Conservation (phyloP, 768 basidiomycete species). For the Collybiopsis confluens region DNA sequence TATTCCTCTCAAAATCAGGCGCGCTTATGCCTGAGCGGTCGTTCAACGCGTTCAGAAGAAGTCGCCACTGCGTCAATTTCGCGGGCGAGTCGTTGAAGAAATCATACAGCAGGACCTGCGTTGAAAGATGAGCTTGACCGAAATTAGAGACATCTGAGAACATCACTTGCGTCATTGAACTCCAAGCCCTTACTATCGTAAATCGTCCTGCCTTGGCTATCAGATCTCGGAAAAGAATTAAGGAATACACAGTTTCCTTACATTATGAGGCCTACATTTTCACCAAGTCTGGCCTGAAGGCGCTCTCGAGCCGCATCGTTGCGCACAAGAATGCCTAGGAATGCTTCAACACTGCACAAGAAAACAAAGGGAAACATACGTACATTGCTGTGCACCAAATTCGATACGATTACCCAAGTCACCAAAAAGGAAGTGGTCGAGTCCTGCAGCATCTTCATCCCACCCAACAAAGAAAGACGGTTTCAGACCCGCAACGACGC, state of each 20-base stretch:
- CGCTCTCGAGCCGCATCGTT: slow-evolving; percentile 46
- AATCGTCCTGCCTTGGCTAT: slow-evolving; percentile 37
- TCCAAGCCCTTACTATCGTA: slow-evolving; percentile 67
- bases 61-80: slow-evolving; percentile 52
- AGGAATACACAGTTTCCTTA: slow-evolving; percentile 16
- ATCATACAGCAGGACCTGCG: slow-evolving; percentile 67
- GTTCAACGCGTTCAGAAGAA: slow-evolving; percentile 42
- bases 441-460: slow-evolving; percentile 37
- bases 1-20: slow-evolving; percentile 49
- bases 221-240: background rate
- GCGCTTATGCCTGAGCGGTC: slow-evolving; percentile 21
- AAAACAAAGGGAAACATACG: slow-evolving; percentile 7
- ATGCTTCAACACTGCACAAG: background rate
- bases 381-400: slow-evolving; percentile 67
- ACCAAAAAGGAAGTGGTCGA: slow-evolving; percentile 58
- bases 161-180: slow-evolving; percentile 50
- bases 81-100: slow-evolving; percentile 66
- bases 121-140: background rate
- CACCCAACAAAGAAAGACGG: slow-evolving; percentile 56
- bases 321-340: slow-evolving; percentile 65
- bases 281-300: slow-evolving; percentile 48
- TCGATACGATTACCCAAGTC: slow-evolving; percentile 43
- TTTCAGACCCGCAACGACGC: slow-evolving; percentile 46
- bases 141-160: background rate
- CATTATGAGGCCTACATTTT: slow-evolving; percentile 54